phyloP scores from a whole-genome alignment of 2,329 filamentous ascomycete species.

The Fusarium citri region DNA sequence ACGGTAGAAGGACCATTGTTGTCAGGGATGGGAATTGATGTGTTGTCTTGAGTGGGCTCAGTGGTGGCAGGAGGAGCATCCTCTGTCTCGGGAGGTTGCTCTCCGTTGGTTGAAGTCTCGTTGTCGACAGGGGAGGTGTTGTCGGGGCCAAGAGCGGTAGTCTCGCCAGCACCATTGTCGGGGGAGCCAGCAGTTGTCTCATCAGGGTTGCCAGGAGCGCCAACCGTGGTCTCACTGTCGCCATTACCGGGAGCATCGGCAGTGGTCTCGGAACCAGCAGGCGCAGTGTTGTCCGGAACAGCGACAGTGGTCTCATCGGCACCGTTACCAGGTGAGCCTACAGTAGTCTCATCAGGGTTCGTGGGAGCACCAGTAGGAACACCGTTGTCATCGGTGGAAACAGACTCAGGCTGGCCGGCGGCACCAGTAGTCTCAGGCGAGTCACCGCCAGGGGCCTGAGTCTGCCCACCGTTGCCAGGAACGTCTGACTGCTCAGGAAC shows the following conservation, averaged over 20 bases:
- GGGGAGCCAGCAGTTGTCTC: not conserved
- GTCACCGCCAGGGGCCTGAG: not conserved
- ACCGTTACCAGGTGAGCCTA: not conserved
- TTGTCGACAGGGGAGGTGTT: not conserved
- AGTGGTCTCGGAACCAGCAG: fast-evolving
- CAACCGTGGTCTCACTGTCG: too few relatives aligned
- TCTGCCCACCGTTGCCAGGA: not conserved
- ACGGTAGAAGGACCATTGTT: not conserved
- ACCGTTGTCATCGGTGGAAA: fast-evolving
- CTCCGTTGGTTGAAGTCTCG: not conserved
- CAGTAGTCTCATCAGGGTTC: not conserved
- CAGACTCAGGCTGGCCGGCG: not conserved
- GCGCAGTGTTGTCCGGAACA: not conserved
- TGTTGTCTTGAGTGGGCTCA: not conserved
- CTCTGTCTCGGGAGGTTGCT: not conserved
- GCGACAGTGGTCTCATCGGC: not conserved
- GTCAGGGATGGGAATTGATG: not conserved
- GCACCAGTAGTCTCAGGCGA: not conserved
- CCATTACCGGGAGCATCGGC: too few relatives aligned
- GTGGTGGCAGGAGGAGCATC: not conserved
- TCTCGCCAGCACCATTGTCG: not conserved
- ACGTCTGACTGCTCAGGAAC: not conserved
- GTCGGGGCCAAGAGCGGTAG: not conserved
- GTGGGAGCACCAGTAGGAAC: not conserved
- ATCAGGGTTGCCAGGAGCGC: not conserved